Evolutionary conservation across 495 filamentous ascomycete species (phyloP).

Genomic region (Xylaria bambusicola): DNA sequence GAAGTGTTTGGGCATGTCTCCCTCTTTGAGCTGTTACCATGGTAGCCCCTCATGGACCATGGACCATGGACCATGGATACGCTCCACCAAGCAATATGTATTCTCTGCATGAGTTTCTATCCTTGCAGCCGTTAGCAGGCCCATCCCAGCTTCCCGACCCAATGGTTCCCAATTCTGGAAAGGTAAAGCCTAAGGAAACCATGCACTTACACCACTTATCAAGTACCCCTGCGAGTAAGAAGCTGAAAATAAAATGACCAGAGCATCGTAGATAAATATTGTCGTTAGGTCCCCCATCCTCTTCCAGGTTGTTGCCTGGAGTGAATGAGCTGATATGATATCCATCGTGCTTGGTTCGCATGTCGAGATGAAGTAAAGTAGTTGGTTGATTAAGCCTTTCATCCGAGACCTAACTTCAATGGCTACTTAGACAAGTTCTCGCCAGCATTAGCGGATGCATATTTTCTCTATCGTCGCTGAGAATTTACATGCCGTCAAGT

Average conservation of each 20-base stretch:
- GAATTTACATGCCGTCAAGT: not conserved
- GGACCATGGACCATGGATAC: constrained; percentile 8
- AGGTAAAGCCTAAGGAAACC: constrained; percentile 3
- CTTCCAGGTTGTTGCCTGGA: too few species aligned
- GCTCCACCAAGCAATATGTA: constrained; percentile 17
- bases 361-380: too few species aligned
- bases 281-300: not conserved
- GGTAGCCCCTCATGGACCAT: not conserved
- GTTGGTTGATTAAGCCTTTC: too few species aligned
- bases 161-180: constrained; percentile 17
- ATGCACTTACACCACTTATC: too few species aligned
- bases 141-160: constrained; percentile 20
- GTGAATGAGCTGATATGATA: too few species aligned
- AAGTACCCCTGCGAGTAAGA: constrained; percentile 12
- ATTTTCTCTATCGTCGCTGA: too few species aligned
- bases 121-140: constrained; percentile 19
- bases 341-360: too few species aligned
- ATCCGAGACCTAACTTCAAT: too few species aligned
- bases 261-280: not conserved
- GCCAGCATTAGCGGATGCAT: too few species aligned
- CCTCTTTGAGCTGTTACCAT: not conserved
- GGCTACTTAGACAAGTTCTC: too few species aligned
- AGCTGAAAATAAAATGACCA: not conserved
- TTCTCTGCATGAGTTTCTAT: constrained; percentile 18
- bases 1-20: too few species aligned